Conservation (phyloP, 768 basidiomycete genomes). For the Trametes cingulata region DNA sequence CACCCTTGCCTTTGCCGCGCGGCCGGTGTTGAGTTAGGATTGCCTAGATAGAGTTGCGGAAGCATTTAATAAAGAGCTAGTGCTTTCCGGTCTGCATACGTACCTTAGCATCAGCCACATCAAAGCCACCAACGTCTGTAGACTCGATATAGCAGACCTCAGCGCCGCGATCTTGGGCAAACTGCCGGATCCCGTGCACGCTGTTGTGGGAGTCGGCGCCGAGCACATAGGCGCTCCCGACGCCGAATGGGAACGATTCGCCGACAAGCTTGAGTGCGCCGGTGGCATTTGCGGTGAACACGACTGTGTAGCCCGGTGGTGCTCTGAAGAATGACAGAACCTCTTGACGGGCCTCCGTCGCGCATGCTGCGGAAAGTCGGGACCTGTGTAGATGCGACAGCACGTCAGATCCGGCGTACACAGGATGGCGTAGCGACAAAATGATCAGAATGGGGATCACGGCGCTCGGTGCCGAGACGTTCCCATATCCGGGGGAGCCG, state of each 20-base stretch:
- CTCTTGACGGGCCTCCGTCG: constrained; percentile 67
- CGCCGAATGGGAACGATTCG: constrained; percentile 72
- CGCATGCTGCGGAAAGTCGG: constrained; percentile 63
- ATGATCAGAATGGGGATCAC: background rate
- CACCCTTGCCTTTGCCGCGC: constrained; percentile 39
- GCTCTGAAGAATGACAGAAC: constrained; percentile 80
- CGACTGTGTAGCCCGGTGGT: constrained; percentile 72
- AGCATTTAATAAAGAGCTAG: background rate
- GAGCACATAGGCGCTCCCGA: constrained; percentile 62
- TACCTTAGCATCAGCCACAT: constrained; percentile 61
- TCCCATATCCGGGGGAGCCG: constrained; percentile 8
- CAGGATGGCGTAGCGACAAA: background rate
- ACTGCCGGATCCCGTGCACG: constrained; percentile 79
- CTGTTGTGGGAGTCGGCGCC: constrained; percentile 83
- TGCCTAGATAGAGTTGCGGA: constrained; percentile 40
- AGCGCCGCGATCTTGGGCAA: constrained; percentile 56
- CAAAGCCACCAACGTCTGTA: constrained; percentile 64
- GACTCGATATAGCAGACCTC: constrained; percentile 65
- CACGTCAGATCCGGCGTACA: background rate
- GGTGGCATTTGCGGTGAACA: constrained; percentile 82
- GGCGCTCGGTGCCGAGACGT: constrained; percentile 19
- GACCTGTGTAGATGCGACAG: constrained; percentile 51
- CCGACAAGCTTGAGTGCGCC: constrained; percentile 81
- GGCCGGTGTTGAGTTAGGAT: constrained; percentile 55
- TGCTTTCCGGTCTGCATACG: constrained; percentile 18